Base-by-base conservation (phyloP, 257 asterid genomes). In the Petunia axillaris region DNA sequence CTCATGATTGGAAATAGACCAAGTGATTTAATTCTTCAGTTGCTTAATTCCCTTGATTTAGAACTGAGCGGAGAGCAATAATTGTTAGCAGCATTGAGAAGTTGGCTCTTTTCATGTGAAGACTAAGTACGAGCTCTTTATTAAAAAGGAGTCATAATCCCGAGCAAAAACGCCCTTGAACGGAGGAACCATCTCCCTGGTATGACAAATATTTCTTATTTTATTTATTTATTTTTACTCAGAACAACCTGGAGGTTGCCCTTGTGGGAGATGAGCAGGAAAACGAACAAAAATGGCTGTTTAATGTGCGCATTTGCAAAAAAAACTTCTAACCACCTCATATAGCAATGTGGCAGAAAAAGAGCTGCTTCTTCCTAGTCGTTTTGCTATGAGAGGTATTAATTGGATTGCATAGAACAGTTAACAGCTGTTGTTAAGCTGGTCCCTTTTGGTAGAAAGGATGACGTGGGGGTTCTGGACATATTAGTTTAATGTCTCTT, bases 101-200 rank as follows among this genome's bases (percentile, higher is more conserved):
- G 62, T 73, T 73, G 46, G 46, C n/a, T 52, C 57, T 73, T 70
- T 48, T 71, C 60, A 71, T 35, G 60, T 35, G 60, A 71, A 25
- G 25, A 48, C 77, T 53, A 71, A 50, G 41, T 48, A 48, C 59
- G 10, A 10, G 35, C 50, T 71, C 14, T 35, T 43, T 55, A 71
- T 48, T 48, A 48, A 9, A 71, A 71, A 25, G 38, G 59, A 71
- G 60, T 35, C 40, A 71, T 59, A 48, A 10, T 71, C 53, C 35
- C 11, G n/a, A 71, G 60, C 41, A 25, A 48, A 62, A 70, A 25
- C 13, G 25, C 16, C 10, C 77, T 46, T 9, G 60, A 71, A 40
- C 25, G 77, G 41, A 48, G 48, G 43, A 71, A 43, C 9, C 11
- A 71, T 71, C 43, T 1, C 59, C 40, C 59, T 48, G 41, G 55